These are phyloP conservation scores for Myriosclerotinia duriaeana DNA, from an alignment of 2,329 filamentous ascomycete species.

Conservation along the genomic window DNA sequence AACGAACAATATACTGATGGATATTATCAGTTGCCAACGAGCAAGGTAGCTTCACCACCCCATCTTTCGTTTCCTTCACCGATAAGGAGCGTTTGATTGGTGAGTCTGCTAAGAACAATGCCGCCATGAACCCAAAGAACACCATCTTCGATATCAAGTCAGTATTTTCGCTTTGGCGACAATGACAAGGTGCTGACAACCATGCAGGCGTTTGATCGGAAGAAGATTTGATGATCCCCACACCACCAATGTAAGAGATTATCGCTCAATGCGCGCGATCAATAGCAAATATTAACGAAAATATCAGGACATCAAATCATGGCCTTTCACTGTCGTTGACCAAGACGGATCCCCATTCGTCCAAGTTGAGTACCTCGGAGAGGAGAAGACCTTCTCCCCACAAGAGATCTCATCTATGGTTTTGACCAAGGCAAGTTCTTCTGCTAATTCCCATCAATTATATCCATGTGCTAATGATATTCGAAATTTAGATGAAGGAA, in stretches of 20 bases:
- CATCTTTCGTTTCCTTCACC: constrained; percentile 98
- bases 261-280: background rate
- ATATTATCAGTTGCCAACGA: constrained; percentile 74
- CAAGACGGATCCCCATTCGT: constrained; percentile 86
- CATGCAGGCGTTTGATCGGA: constrained; percentile 86
- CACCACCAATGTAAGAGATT: constrained; percentile 77
- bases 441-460: constrained; percentile 1
- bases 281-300: background rate
- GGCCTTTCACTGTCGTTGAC: constrained; percentile 98
- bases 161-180: constrained; percentile 44
- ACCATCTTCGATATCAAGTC: constrained; percentile 99
- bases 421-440: constrained; percentile 76
- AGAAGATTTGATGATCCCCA: constrained; percentile 91
- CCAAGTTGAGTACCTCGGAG: constrained; percentile 91
- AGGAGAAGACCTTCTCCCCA: constrained; percentile 93
- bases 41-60: constrained; percentile 98
- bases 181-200: constrained; percentile 24
- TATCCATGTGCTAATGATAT: constrained; percentile 4
- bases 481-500: constrained; percentile 84
- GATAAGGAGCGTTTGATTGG: constrained; percentile 98
- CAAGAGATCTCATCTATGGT: constrained; percentile 99
- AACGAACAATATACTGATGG: constrained; percentile 15
- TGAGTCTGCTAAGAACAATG: constrained; percentile 99
- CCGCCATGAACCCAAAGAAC: constrained; percentile 97
- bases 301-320: constrained; percentile 69